Base-by-base conservation (phyloP, 495 filamentous ascomycete genomes). In the Viridothelium virens region DNA sequence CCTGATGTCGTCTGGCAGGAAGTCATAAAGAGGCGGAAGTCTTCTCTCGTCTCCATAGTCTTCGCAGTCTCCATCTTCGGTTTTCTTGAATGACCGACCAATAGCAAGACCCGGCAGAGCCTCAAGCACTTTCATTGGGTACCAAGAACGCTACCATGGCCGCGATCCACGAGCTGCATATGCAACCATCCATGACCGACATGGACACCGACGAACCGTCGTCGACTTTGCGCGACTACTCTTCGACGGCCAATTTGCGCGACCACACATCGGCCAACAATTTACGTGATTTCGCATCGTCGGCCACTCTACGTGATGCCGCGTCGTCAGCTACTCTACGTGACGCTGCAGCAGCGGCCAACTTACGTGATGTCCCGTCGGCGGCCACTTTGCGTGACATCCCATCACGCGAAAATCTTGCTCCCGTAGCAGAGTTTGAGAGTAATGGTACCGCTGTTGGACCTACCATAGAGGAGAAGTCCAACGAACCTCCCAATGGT, bases 401-500 rank as follows among this genome's bases (percentile, higher is more conserved):
- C n/a, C n/a, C n/a, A n/a, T n/a, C n/a, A n/a, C n/a, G n/a, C n/a
- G n/a, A n/a, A n/a, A n/a, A n/a, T n/a, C n/a, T n/a, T n/a, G n/a
- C n/a, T n/a, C n/a, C n/a, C n/a, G n/a, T n/a, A n/a, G n/a, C n/a
- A n/a, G n/a, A n/a, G n/a, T n/a, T n/a, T n/a, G n/a, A n/a, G n/a
- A n/a, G n/a, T 31, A 33, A 31, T 2, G 33, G 53, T 5, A 31
- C 3, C 18, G 3, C 18, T 25, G 48, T 11, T 14, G 4, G 14
- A 14, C 18, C 53, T 31, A n/a, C 4, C 5, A 36, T 14, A 5
- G 53, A 59, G 36, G 53, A 59, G 53, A 59, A 59, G 4, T 5
- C 53, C 6, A 11, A 66, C 12, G 64, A 59, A n/a, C 78, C 77
- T 12, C 81, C 80, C 38, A 73, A 83, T 71, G 80, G 81, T 46